Base-by-base conservation (phyloP, 768 basidiomycete species). In the Lentinula boryana region DNA sequence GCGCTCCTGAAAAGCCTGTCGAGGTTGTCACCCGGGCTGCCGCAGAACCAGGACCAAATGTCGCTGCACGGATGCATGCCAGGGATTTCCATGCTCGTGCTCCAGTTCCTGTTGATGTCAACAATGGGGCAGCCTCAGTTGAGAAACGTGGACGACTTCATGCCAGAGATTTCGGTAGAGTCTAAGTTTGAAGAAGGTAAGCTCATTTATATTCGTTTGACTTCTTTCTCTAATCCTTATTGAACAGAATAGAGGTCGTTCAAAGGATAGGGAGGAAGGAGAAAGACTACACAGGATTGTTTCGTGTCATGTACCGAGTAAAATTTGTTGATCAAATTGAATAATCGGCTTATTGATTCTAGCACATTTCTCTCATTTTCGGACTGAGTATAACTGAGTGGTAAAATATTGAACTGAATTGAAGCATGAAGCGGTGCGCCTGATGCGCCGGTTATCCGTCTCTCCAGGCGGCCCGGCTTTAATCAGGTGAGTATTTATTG, bases 21-120 rank as follows among this genome's bases (percentile, higher is more conserved):
- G 21, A 35, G 41, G 56, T 57, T 9, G 21, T 57, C 15, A 40
- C 33, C 1, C 23, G 40, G 27, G 56, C 53, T 27, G 44, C 35
- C 32, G 13, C 16, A 8, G 56, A 31, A 32, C n/a, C 36, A 7
- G 40, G 41, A 13, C 41, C 56, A 1, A 31, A 5, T 35, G 31
- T 31, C 16, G 44, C 21, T 51, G 53, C 33, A 36, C 58, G 62
- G 16, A 31, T 59, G 21, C 62, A 63, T 35, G 35, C 58, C n/a
- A 59, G 62, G 50, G 62, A 63, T 53, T 63, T 63, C 41, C 21
- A n/a, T 8, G 31, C 46, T 46, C 33, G 32, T 9, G 23, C 43
- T 36, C 36, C 38, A 3, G 36, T 1, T 38, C n/a, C 53, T 40
- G 36, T 16, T 13, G 36, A 15, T 13, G 32, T 16, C 8, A n/a